phyloP scores from a whole-genome alignment of 1,139 yeast species.

The Scheffersomyces segobiensis region DNA sequence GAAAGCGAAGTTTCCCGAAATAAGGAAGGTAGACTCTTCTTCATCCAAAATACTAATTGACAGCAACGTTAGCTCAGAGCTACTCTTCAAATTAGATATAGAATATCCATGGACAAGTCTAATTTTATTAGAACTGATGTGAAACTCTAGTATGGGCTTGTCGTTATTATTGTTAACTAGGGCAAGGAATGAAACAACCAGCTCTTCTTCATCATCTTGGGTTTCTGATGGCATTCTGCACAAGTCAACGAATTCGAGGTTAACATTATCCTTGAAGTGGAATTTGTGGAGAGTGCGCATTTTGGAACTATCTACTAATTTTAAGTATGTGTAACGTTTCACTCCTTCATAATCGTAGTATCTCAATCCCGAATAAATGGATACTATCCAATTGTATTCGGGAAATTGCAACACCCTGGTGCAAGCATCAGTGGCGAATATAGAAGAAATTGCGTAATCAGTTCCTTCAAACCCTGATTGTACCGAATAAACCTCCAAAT shows the following conservation, averaged over 20 bases:
- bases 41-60: constrained; percentile 3
- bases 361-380: constrained; percentile 18
- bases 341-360: constrained; percentile 14
- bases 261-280: background rate
- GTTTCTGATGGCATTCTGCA: constrained; percentile 8
- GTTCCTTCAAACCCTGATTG: constrained; percentile 2
- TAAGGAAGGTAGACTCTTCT: constrained; percentile 4
- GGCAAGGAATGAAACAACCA: constrained; percentile 3
- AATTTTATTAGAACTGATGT: constrained; percentile 2
- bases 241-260: constrained; percentile 22
- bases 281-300: constrained; percentile 14
- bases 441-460: constrained; percentile 14
- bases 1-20: constrained; percentile 6
- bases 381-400: constrained; percentile 12
- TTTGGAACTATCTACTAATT: constrained; percentile 14
- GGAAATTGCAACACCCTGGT: constrained; percentile 16
- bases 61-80: constrained; percentile 1
- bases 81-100: background rate
- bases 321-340: constrained; percentile 16
- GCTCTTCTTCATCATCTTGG: constrained; percentile 1
- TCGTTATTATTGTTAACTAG: constrained; percentile 1
- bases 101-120: background rate
- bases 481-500: constrained; percentile 10
- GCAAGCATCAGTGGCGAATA: background rate
- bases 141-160: constrained; percentile 2